Evolutionary conservation across 306 rosid genomes (phyloP).

Genomic region (Corylus heterophylla): DNA sequence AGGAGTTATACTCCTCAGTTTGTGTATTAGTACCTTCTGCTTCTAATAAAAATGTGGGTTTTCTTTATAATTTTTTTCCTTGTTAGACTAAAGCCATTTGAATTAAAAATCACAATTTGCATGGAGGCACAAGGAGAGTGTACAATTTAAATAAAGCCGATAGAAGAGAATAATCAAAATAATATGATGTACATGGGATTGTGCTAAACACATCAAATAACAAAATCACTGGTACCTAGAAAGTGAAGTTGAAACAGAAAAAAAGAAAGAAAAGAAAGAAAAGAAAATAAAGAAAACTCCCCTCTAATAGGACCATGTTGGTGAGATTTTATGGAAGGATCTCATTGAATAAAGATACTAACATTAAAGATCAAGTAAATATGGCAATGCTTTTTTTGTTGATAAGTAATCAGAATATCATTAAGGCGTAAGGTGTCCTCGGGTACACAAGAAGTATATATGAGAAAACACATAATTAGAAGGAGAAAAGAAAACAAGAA

Average conservation of each 20-base stretch:
- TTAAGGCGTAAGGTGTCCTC: too few species aligned
- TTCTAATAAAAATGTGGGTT: neutral
- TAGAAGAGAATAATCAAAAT: neutral
- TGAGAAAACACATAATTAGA: too few species aligned
- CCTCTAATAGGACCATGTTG: neutral
- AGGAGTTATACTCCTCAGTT: neutral
- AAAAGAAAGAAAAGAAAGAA: neutral
- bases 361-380: neutral
- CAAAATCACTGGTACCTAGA: neutral
- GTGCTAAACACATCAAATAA: neutral
- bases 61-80: neutral
- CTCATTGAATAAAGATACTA: neutral
- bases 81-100: neutral
- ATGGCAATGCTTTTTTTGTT: neutral
- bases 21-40: neutral
- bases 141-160: neutral
- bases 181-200: neutral
- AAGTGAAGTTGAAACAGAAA: too few species aligned
- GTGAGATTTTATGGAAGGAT: neutral
- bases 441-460: too few species aligned
- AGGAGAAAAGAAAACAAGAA: too few species aligned
- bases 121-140: neutral
- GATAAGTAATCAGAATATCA: neutral
- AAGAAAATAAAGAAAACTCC: neutral
- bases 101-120: neutral